Conservation (phyloP, 164 flowering plant species). For the Magnolia kwangsiensis region DNA sequence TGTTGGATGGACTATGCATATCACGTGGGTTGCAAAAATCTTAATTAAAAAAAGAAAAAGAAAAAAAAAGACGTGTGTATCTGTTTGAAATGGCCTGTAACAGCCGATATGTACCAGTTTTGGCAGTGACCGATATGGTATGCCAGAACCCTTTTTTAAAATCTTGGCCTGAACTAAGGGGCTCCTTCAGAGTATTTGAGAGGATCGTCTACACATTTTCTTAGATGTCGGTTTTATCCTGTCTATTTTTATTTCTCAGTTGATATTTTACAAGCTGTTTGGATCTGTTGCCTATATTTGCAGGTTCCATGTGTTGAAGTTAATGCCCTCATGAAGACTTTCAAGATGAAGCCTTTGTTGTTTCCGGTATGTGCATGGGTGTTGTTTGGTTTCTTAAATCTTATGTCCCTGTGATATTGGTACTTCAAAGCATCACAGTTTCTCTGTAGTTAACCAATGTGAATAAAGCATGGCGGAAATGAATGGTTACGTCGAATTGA, state of each 20-base stretch:
- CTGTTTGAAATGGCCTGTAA: no score
- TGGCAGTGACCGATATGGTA: neutral
- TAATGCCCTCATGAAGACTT: constrained; percentile 89
- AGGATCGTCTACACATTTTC: neutral
- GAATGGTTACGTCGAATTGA: no score
- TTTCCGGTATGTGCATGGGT: constrained; percentile 63
- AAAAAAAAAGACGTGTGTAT: no score
- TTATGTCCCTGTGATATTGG: neutral
- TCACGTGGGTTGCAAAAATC: no score
- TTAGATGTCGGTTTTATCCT: neutral
- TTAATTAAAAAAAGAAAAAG: no score
- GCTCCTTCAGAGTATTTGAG: neutral
- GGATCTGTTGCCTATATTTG: constrained; percentile 10
- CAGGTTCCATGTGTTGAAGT: constrained; percentile 96
- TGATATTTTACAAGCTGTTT: constrained; percentile 7
- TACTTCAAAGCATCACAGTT: no score
- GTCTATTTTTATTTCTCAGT: neutral
- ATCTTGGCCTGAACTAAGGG: neutral
- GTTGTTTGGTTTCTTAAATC: neutral
- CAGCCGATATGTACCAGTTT: neutral
- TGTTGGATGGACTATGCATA: no score
- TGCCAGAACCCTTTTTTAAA: neutral
- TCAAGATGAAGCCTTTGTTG: constrained; percentile 86
- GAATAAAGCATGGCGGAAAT: no score
- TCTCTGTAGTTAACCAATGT: no score